Evolutionary conservation across 805 yeast species (phyloP), one percentile per base, ranked within the genome.

Genomic region (Kazachstania kunashirensis): DNA sequence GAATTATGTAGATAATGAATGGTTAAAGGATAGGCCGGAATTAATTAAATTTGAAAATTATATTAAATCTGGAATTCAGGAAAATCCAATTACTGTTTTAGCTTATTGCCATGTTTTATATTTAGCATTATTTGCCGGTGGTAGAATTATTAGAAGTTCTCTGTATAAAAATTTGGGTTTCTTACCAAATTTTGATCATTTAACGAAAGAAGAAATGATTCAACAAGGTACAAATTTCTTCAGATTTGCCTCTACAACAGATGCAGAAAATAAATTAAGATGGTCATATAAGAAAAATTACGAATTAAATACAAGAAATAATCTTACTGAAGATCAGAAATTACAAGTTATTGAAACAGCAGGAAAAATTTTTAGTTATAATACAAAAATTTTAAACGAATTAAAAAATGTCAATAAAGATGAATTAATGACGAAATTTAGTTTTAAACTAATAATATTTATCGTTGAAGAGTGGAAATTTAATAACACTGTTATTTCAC

Each of bases 21-120:
- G 28, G 43, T 36, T 32, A 33, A 12, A 21, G 19, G 41, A 26
- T 20, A 40, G 31, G 6, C 64, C 73, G 2, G 70, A 70, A 42
- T 85, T 83, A 57, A 73, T 75, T 29, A 74, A 63, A 25, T 81
- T 79, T 49, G 69, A 68, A 21, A 56, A 77, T 26, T 85, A 79
- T 53, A 80, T 84, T 38, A 60, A 65, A 26, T 54, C 61, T 33
- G 68, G 67, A 7, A 70, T 80, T 24, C 52, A 52, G 29, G 76
- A 70, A 31, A 77, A 79, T 50, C 94, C 95, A 6, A 73, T 80
- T 47, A 58, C 82, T 15, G 58, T 84, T 25, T 64, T 84, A 32
- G 92, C 94, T 5, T 84, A 84, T 57, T 74, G 84, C 64, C 95
- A 84, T 55, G 92, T 82, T 33, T 70, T 84, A 75, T 84, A 84